Evolutionary conservation across 345 rosid species (phyloP).

Genomic region (Clausena lansium): DNA sequence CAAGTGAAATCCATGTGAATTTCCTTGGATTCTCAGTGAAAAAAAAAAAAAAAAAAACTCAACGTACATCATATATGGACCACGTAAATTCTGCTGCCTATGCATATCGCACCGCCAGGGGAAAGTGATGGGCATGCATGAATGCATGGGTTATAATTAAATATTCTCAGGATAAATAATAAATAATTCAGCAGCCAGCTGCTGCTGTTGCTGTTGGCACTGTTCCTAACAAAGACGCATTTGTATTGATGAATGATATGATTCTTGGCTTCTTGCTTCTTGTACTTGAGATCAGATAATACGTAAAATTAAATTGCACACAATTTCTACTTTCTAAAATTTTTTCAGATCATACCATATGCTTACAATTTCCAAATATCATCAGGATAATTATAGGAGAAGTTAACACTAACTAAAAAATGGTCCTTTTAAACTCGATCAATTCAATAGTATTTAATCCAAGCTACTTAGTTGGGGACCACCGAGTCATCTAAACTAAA

Average conservation of each 20-base stretch:
- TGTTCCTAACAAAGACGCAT: too few relatives aligned
- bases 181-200: background rate
- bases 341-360: background rate
- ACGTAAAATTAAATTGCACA: background rate
- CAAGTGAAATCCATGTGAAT: slow-evolving; percentile 1
- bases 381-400: background rate
- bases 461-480: too few relatives aligned
- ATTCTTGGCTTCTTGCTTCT: too few relatives aligned
- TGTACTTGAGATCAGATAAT: too few relatives aligned
- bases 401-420: too few relatives aligned
- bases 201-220: too few relatives aligned
- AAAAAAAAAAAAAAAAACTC: background rate
- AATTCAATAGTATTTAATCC: too few relatives aligned
- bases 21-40: slow-evolving; percentile 19
- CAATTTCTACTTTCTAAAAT: background rate
- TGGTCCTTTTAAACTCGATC: too few relatives aligned
- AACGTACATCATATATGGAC: background rate
- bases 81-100: slow-evolving; percentile 13
- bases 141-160: background rate
- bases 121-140: background rate
- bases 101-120: background rate
- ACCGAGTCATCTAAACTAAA: too few relatives aligned
- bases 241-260: too few relatives aligned
- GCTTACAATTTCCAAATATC: background rate
- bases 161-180: background rate